phyloP scores from a whole-genome alignment of 225 moss, liverwort and hornwort genomes.

The Pleurozium schreberi region DNA sequence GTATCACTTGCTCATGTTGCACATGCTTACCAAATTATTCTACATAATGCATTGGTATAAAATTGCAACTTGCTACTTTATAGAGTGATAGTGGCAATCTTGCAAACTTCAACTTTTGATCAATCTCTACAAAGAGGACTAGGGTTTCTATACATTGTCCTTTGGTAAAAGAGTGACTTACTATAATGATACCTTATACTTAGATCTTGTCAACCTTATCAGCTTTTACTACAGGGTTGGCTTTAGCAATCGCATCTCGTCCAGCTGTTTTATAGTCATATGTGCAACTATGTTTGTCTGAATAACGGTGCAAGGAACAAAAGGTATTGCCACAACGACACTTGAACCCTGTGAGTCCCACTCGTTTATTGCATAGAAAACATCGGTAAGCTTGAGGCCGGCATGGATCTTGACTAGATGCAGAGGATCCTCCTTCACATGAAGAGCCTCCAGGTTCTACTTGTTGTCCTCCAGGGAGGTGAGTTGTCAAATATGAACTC shows the following conservation, averaged over 20 bases:
- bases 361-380: constrained; percentile 76
- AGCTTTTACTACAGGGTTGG: constrained; percentile 86
- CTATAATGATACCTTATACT: background rate
- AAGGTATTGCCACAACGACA: constrained; percentile 84
- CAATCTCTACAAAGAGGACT: background rate
- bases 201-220: constrained; percentile 90
- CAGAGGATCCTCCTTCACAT: constrained; percentile 2
- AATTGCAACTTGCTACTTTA: background rate
- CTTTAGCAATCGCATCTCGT: constrained; percentile 89
- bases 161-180: background rate
- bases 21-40: constrained; percentile 29
- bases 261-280: constrained; percentile 81
- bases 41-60: constrained; percentile 18
- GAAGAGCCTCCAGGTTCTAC: constrained; percentile 21
- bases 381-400: constrained; percentile 55
- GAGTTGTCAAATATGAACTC: constrained; percentile 12
- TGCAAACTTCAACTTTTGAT: background rate
- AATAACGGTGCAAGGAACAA: constrained; percentile 81
- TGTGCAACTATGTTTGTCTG: constrained; percentile 84
- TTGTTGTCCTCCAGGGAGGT: background rate
- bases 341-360: constrained; percentile 84
- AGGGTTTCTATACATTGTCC: too few species aligned
- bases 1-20: constrained; percentile 14
- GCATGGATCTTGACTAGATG: constrained; percentile 16
- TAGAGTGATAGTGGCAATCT: background rate